Evolutionary conservation across 75 land plant species (phyloP).

Genomic region (Sequoia sempervirens): DNA sequence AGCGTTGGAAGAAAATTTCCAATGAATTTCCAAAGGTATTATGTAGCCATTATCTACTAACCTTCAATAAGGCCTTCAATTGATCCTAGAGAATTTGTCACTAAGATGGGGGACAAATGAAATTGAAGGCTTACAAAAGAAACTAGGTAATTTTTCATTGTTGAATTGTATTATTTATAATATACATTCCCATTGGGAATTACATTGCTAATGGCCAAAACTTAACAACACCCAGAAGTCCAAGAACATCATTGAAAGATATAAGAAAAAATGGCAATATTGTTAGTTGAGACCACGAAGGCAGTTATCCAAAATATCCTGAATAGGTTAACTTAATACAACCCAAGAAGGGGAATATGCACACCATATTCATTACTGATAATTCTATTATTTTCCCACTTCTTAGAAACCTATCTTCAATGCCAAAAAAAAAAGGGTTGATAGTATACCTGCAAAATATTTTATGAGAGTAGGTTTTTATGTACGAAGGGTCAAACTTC

Average conservation of each 20-base stretch:
- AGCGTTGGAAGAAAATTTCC: too few species aligned
- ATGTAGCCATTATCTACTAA: too few species aligned
- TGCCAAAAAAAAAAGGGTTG: slow-evolving; percentile 60
- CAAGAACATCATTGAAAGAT: slow-evolving; percentile 79
- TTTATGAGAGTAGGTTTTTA: too few species aligned
- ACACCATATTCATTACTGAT: too few species aligned
- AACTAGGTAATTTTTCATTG: slow-evolving; percentile 58
- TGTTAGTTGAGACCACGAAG: slow-evolving; percentile 60
- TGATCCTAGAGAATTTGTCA: too few species aligned
- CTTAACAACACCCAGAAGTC: slow-evolving; percentile 67
- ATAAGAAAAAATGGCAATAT: slow-evolving; percentile 73
- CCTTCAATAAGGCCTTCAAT: too few species aligned
- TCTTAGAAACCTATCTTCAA: slow-evolving; percentile 37
- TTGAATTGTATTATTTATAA: slow-evolving; percentile 39
- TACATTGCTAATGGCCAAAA: slow-evolving; percentile 91
- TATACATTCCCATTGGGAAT: slow-evolving; percentile 82
- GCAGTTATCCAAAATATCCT: slow-evolving; percentile 60
- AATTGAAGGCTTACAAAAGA: slow-evolving; percentile 35
- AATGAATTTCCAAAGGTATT: too few species aligned
- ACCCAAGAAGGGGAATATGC: slow-evolving; percentile 23
- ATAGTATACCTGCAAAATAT: slow-evolving; percentile 35
- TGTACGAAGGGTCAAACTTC: too few species aligned
- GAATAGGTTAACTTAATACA: slow-evolving; percentile 33
- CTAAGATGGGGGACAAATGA: slow-evolving; percentile 36
- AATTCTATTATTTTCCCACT: slow-evolving; percentile 23